Base-by-base conservation (phyloP, 441 rosid species). In the Euphorbia schlechtendalii region DNA sequence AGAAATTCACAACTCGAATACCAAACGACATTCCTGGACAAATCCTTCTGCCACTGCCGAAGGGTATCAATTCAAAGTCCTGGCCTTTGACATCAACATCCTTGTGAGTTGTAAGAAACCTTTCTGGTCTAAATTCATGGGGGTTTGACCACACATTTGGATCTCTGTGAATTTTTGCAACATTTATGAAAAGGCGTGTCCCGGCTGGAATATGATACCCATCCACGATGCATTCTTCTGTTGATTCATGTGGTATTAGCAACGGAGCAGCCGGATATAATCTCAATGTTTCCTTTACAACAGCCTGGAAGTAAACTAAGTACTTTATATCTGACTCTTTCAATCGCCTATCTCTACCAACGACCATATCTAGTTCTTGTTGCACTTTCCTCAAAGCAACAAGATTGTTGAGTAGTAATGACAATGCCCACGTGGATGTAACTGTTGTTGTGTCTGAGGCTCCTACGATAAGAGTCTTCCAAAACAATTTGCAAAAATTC, bases 231-330 rank as follows among this genome's bases (percentile, higher is more conserved):
- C 88, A 83, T 27, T 77, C 84, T 51, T 72, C 76, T 54, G 65
- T 67, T 25, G 71, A 71, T 12, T 80, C 36, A 32, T 32, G 77
- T 7, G 80, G 83, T 7, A 74, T 77, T 21, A 69, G 49, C 14
- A 84, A 73, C 0, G 83, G 83, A 52, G 69, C 80, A 0, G 83
- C 76, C 20, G 86, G 86, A 72, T 80, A 82, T 30, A 83, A 14
- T 14, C n/a, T n/a, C n/a, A n/a, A n/a, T n/a, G n/a, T n/a, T n/a
- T n/a, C n/a, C n/a, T n/a, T n/a, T 85, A 81, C 51, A 5, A 77
- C 66, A 1, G 88, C 85, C 64, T 78, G 77, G 25, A 83, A 73
- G 64, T 84, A 83, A 12, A 66, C 72, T 5, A 84, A 69, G 1
- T 75, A 76, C 27, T 64, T 59, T 7, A 84, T 64, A 66, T 83